Evolutionary conservation across 2,329 filamentous ascomycete genomes (phyloP), one percentile per base, ranked within the genome.

Genomic region (Calonectria pseudoreteaudii): DNA sequence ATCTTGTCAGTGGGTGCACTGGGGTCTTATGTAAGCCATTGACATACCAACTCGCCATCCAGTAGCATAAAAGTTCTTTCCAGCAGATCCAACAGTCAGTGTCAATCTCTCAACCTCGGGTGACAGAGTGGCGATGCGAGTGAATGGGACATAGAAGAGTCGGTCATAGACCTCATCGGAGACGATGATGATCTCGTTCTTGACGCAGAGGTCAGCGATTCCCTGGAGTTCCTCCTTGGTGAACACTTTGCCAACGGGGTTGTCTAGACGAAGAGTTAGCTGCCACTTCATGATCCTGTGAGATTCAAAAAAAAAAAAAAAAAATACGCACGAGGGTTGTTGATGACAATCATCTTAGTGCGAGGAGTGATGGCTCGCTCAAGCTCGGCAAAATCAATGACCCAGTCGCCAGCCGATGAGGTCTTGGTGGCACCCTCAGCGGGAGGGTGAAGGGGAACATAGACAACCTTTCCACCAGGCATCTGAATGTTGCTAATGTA

Each of bases 401-500:
- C 92, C 97, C 97, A 99, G 79, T 98, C 94, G 4, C 91, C 92
- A 1, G 97, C 95, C 7, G 95, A 95, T 0, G 95, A 95, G 0
- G 94, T 98, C 85, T 93, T 91, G 49, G 89, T 91, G 6, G 92
- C 93, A 66, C 97, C 97, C 58, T 95, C 92, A 76, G 91, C 89
- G 13, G 97, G 97, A 34, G 97, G 96, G 75, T 97, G 94, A 83
- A 99, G 89, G n/a, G 97, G 96, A 30, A 98, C 96, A 83, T 98
- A 98, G 79, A 96, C 93, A 76, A 98, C 95, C 83, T 93, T 97
- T 78, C 97, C 97, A 66, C 97, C 97, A 0, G 97, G 93, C 96
- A 99, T 98, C 85, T 98, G 94, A 77, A 99, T 98, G 86, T 99
- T 99, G 88, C 93, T 95, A 78, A 99, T 98, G 84, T 98, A 84